A percentile compares a stretch with the other conserved stretches of the same genome.
Evolutionary conservation across 2,329 filamentous ascomycete species (phyloP).

Genomic region (Colletotrichum salicis): DNA sequence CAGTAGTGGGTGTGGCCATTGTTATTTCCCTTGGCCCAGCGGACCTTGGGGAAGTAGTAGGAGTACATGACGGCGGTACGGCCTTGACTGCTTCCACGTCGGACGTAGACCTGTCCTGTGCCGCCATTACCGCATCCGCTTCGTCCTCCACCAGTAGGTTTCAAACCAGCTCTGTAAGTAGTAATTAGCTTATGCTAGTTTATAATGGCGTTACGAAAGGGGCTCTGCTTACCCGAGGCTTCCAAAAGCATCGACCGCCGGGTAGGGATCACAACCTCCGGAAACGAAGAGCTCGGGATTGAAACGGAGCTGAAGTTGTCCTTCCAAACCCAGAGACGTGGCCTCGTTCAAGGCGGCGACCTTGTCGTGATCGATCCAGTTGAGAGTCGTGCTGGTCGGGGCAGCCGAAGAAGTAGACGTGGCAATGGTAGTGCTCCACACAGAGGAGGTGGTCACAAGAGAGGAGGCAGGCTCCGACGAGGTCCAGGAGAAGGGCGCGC

Average conservation of each 20-base stretch:
- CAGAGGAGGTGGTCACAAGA: background rate
- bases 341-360: background rate
- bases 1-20: background rate
- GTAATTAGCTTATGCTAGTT: background rate
- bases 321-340: background rate
- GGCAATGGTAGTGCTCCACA: background rate
- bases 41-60: slow-evolving; percentile 14
- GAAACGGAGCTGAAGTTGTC: background rate
- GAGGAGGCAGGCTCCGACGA: background rate
- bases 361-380: background rate
- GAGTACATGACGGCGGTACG: slow-evolving; percentile 8
- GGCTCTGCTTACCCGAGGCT: background rate
- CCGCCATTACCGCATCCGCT: slow-evolving; percentile 3
- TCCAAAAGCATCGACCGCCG: background rate
- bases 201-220: background rate
- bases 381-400: background rate
- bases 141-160: background rate
- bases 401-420: background rate
- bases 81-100: background rate
- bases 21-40: background rate
- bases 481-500: background rate
- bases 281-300: background rate
- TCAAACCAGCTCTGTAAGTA: background rate
- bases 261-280: background rate
- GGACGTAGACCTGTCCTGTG: slow-evolving; percentile 7